Evolutionary conservation across 768 basidiomycete species (phyloP).

Genomic region (Cubamyces lactineus): DNA sequence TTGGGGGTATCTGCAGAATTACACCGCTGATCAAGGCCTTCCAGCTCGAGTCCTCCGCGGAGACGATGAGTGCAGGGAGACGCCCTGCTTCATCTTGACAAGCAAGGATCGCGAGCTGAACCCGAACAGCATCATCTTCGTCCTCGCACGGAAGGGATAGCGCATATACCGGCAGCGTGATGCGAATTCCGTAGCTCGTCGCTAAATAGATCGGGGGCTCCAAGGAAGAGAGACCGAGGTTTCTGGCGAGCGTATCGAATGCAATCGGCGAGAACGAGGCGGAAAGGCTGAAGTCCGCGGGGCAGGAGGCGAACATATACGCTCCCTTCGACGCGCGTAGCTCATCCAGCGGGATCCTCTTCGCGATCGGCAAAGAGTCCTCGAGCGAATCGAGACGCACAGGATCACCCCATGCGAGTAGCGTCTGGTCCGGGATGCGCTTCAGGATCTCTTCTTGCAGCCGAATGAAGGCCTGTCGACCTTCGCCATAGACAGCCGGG

Average conservation of each 20-base stretch:
- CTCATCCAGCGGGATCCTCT: neutral
- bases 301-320: neutral
- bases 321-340: neutral
- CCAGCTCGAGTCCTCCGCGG: neutral
- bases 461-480: conserved; percentile 7
- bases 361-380: neutral
- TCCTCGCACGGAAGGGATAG: neutral
- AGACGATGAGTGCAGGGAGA: neutral
- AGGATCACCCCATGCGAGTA: conserved; percentile 11
- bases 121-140: neutral
- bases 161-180: neutral
- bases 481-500: conserved; percentile 14
- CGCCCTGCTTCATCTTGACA: neutral
- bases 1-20: neutral
- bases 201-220: neutral
- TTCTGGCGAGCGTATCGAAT: neutral
- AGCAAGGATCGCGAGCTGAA: neutral
- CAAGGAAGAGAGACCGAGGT: neutral
- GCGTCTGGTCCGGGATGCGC: conserved; percentile 13
- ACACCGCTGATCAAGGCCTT: neutral
- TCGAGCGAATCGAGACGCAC: neutral
- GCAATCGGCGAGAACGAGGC: neutral
- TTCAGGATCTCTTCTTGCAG: conserved; percentile 14
- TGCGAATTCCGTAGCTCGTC: neutral
- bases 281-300: neutral